These are phyloP conservation scores for Eimeria falciformis DNA, from an alignment of 169 alveolate genomes.

Conservation along the genomic window DNA sequence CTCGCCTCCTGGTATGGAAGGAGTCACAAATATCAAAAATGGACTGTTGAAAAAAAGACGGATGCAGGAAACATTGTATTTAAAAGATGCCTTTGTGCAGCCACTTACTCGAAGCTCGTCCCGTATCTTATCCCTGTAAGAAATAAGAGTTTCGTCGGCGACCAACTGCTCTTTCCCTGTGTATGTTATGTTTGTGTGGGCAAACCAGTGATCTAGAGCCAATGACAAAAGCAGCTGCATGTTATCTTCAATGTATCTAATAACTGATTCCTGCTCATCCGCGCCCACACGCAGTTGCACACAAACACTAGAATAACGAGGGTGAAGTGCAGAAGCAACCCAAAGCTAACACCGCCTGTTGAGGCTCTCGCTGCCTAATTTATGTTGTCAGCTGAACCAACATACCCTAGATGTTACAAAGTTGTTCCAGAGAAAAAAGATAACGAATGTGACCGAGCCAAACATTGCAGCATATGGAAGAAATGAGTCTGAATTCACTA, in stretches of 20 bases:
- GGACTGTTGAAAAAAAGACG: not conserved
- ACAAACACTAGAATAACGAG: not conserved
- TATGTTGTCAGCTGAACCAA: too few relatives aligned
- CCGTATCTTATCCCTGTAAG: conserved; percentile 56
- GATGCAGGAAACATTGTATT: too few relatives aligned
- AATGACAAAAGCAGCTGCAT: conserved; percentile 80
- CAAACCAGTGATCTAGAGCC: conserved; percentile 84
- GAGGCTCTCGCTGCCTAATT: too few relatives aligned
- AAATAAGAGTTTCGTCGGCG: conserved; percentile 59
- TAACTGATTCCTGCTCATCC: conserved; percentile 72
- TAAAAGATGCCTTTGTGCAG: too few relatives aligned
- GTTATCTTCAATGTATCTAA: conserved; percentile 80
- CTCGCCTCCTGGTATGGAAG: conserved; percentile 36
- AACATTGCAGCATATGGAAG: conserved; percentile 83
- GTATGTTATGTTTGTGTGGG: conserved; percentile 73
- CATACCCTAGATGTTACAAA: conserved; percentile 80
- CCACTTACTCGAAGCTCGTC: conserved; percentile 71
- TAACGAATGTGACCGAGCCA: conserved; percentile 78
- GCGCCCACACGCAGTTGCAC: not conserved
- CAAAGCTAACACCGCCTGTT: too few relatives aligned
- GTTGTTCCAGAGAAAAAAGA: conserved; percentile 79
- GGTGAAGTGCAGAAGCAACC: not conserved
- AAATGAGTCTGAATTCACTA: conserved; percentile 81
- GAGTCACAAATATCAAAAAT: not conserved
- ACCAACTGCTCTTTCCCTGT: conserved; percentile 60